A percentile compares a stretch with the other conserved stretches of the same genome.
These are phyloP conservation scores for Eucalyptus guilfoylei DNA, from an alignment of 345 rosid genomes.

Conservation along the genomic window DNA sequence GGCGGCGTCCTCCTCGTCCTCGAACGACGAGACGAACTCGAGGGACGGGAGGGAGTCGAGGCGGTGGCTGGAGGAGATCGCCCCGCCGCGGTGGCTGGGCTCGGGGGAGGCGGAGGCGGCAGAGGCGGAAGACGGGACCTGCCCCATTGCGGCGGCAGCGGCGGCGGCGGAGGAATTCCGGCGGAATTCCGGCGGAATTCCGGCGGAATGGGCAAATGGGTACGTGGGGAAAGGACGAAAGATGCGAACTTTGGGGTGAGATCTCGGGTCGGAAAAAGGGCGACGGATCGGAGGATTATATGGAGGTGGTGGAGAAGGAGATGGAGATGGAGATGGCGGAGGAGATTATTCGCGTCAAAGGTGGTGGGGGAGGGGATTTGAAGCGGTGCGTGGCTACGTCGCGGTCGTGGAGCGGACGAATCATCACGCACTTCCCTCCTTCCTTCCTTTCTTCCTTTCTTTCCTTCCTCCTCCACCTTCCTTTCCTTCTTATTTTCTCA, in stretches of 20 bases:
- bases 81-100: not conserved
- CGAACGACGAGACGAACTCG: not conserved
- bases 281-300: not conserved
- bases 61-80: not conserved
- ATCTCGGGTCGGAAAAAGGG: not conserved
- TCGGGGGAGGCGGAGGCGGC: not conserved
- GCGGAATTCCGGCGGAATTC: too few relatives aligned
- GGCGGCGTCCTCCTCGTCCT: not conserved
- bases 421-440: not conserved
- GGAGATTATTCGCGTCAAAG: not conserved
- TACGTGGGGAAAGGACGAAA: not conserved
- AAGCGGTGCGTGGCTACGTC: not conserved
- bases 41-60: not conserved
- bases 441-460: not conserved
- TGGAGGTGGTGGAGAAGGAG: not conserved
- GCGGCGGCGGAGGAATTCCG: not conserved
- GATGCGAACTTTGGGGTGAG: not conserved
- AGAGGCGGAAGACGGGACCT: not conserved
- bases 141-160: not conserved
- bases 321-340: not conserved
- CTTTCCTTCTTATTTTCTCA: not conserved
- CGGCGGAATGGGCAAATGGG: not conserved
- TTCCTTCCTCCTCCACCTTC: too few relatives aligned
- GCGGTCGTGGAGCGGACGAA: not conserved
- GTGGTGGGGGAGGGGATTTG: not conserved